Base-by-base conservation (phyloP, 108 stramenopile genomes). In the Cyclotella distinguenda region DNA sequence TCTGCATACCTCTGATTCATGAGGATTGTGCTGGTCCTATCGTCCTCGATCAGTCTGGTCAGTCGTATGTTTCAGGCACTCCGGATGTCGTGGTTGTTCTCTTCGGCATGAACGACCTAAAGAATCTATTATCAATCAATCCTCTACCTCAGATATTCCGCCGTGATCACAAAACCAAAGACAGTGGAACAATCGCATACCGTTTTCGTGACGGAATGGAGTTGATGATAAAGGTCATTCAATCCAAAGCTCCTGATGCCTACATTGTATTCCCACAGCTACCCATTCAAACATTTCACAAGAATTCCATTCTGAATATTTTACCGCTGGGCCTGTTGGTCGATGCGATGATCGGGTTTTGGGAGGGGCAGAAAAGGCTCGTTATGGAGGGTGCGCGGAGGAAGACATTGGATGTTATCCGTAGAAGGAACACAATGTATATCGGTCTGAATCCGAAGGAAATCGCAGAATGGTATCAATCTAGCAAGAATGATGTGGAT, bases 71-170 rank as follows among this genome's bases (percentile, higher is more conserved):
- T 12, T 72, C 71, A 9, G 79, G 80, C 11, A 38, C 59, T 0
- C 85, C 85, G 9, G 84, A 87, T 36, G 43, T 81, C 7, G 70
- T 87, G 6, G 70, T 85, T 16, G 77, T 84, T 10, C 33, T 87
- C 35, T 87, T 84, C 55, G 86, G 86, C 12, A 68, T 76, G 68
- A 87, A 87, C 52, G 86, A 87, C 66, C 38, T 87, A 60, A 87
- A 87, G 49, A 58, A 72, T 22, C 64, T 79, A 21, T 47, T 85
- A 26, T 57, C 77, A 30, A 31, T 52, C 15, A 79, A 82, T 31
- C 68, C 80, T 0, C 56, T 74, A 10, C 58, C 40, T 11, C 18
- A 55, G 43, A 43, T 49, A 23, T 59, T 64, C 40, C 25, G 11
- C 35, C 32, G 54, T 15, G 23, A 60, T n/a, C n/a, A n/a, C 22